Evolutionary conservation across 1,284 basidiomycete genomes (phyloP).

Genomic region (Marasmius fiardii): DNA sequence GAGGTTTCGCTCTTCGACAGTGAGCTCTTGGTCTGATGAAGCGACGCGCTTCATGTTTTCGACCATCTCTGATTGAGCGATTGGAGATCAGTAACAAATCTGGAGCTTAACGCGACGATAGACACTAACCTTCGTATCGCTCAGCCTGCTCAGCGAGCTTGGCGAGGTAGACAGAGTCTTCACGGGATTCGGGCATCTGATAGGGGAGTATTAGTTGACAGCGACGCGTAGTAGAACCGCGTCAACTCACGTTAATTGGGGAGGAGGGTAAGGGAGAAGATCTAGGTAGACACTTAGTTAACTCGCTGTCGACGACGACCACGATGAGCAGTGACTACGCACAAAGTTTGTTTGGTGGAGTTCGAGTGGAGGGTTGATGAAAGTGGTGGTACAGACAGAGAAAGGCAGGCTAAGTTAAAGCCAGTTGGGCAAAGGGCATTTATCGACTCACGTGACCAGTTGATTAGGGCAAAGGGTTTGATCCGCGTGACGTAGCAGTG

Average conservation of each 20-base stretch:
- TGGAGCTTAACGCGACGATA: conserved; percentile 13
- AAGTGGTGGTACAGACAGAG: conserved; percentile 20
- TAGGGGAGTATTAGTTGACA: conserved; percentile 19
- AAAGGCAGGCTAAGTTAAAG: conserved; percentile 34
- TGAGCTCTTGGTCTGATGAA: conserved; percentile 96
- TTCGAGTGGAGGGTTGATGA: conserved; percentile 21
- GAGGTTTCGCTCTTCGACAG: conserved; percentile 98
- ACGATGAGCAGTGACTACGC: conserved; percentile 12
- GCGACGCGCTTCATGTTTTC: conserved; percentile 99
- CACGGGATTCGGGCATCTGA: conserved; percentile 83
- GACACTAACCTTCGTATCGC: conserved; percentile 89
- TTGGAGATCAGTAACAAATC: conserved; percentile 15
- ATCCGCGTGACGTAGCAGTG: not conserved
- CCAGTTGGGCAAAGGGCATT: conserved; percentile 45
- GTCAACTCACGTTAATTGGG: conserved; percentile 17
- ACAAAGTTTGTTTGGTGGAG: conserved; percentile 15
- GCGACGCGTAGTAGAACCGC: conserved; percentile 28
- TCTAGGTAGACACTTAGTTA: conserved; percentile 10
- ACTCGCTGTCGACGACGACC: conserved; percentile 14
- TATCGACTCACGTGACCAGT: conserved; percentile 6
- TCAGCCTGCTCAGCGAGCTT: conserved; percentile 99
- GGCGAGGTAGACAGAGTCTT: conserved; percentile 98
- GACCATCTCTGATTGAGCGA: conserved; percentile 80
- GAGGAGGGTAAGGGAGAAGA: conserved; percentile 6
- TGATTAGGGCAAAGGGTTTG: conserved; percentile 10